Conservation (phyloP, 192 early-diverging fungal genomes). For the Pilobolus umbonatus region DNA sequence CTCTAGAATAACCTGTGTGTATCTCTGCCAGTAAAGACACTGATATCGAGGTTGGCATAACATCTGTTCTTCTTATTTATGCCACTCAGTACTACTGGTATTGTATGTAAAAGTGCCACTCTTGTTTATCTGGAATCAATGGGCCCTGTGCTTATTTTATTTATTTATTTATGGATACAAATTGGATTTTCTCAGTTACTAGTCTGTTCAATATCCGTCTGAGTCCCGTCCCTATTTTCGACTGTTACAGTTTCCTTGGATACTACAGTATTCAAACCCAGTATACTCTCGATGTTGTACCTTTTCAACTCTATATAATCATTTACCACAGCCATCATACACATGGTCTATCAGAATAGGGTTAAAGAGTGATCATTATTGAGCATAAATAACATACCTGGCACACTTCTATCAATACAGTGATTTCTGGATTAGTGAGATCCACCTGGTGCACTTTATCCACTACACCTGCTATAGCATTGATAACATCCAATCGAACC, state of each 20-base stretch:
- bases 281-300: conserved; percentile 53
- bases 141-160: not conserved
- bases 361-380: not conserved
- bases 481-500: conserved; percentile 43
- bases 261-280: conserved; percentile 29
- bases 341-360: conserved; percentile 41
- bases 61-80: too few species aligned
- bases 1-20: too few species aligned
- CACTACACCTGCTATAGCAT: conserved; percentile 41
- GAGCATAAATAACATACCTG: conserved; percentile 37
- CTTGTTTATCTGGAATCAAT: not conserved
- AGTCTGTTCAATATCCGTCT: not conserved
- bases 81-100: too few species aligned
- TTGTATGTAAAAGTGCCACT: not conserved
- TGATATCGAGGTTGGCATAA: too few species aligned
- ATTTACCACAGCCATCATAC: conserved; percentile 51
- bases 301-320: conserved; percentile 52
- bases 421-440: conserved; percentile 45
- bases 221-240: not conserved
- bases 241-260: not conserved
- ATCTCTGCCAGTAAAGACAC: too few species aligned
- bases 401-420: conserved; percentile 55
- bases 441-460: conserved; percentile 51
- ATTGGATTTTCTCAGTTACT: not conserved
- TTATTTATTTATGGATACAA: not conserved